Evolutionary conservation across 208 protist species (phyloP).

Genomic region (Trypanosoma cruzi): DNA sequence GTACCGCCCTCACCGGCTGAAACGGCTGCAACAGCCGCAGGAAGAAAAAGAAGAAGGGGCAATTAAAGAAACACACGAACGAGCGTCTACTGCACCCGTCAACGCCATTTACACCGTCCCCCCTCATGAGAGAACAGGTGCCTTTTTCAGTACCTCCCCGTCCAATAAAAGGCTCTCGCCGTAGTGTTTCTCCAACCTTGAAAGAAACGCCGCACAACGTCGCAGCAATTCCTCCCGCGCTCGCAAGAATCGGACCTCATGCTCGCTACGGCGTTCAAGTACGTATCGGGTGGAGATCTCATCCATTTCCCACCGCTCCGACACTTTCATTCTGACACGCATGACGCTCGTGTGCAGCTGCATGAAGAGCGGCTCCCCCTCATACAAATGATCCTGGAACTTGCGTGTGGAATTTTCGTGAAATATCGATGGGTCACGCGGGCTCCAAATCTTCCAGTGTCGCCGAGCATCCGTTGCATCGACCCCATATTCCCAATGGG

Average conservation of each 20-base stretch:
- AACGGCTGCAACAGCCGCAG: too few species aligned
- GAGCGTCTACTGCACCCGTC: not conserved
- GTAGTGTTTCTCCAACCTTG: conserved; percentile 62
- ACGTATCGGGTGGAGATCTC: conserved; percentile 52
- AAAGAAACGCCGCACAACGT: conserved; percentile 44
- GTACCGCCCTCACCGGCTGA: too few species aligned
- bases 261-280: conserved; percentile 50
- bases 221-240: conserved; percentile 47
- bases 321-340: conserved; percentile 44
- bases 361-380: conserved; percentile 88
- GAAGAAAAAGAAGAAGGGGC: not conserved
- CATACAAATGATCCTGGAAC: conserved; percentile 88
- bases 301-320: conserved; percentile 78
- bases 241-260: conserved; percentile 42
- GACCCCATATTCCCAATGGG: conserved; percentile 70
- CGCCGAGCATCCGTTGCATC: conserved; percentile 70
- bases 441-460: conserved; percentile 79
- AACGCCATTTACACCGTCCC: too few species aligned
- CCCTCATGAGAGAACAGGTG: not conserved
- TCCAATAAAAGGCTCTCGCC: conserved; percentile 51
- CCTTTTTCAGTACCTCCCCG: conserved; percentile 2
- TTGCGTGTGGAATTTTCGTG: conserved; percentile 77
- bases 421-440: conserved; percentile 81
- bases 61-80: not conserved
- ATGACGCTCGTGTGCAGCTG: conserved; percentile 37